Percentiles rank a stretch among this genome's conserved stretches.
Conservation (phyloP, 2,329 filamentous ascomycete genomes). For the Aspergillus persii region DNA sequence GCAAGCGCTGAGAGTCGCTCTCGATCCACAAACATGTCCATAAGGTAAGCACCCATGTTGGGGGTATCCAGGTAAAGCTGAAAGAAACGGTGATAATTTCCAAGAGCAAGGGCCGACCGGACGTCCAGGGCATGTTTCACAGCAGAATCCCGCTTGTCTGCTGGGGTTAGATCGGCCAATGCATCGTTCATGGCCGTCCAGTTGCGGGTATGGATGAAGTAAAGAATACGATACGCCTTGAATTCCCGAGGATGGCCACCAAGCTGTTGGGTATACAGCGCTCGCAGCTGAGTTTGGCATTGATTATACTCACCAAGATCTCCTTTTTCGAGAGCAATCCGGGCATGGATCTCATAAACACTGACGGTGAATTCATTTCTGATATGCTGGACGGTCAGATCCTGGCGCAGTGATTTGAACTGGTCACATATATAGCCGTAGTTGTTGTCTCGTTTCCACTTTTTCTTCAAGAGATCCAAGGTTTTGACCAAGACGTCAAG, state of each 20-base stretch:
- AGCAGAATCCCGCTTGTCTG: conserved; percentile 82
- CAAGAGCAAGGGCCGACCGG: conserved; percentile 84
- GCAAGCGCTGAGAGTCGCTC: conserved; percentile 88
- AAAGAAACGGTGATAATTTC: conserved; percentile 98
- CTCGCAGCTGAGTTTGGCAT: conserved; percentile 96
- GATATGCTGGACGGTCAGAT: conserved; percentile 95
- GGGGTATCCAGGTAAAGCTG: conserved; percentile 90
- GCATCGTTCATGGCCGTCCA: conserved; percentile 97
- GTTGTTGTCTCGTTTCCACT: conserved; percentile 90
- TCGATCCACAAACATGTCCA: conserved; percentile 98
- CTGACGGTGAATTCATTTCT: conserved; percentile 94
- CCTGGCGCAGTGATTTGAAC: conserved; percentile 97
- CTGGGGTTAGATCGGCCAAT: conserved; percentile 95
- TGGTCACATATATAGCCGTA: conserved; percentile 98
- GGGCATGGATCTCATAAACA: conserved; percentile 96
- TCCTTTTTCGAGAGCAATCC: conserved; percentile 95
- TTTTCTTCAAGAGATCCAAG: conserved; percentile 84
- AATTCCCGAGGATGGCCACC: conserved; percentile 93
- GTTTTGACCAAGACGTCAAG: conserved; percentile 76
- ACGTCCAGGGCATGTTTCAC: conserved; percentile 91
- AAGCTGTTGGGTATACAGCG: conserved; percentile 80
- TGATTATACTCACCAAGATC: conserved; percentile 99
- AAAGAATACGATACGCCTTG: conserved; percentile 98
- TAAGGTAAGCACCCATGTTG: conserved; percentile 96
- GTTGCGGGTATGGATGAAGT: conserved; percentile 99